Percentiles rank a stretch among this genome's conserved stretches.
These are phyloP conservation scores for Pascua guehoae DNA, from an alignment of 1,284 basidiomycete genomes.

Conservation along the genomic window DNA sequence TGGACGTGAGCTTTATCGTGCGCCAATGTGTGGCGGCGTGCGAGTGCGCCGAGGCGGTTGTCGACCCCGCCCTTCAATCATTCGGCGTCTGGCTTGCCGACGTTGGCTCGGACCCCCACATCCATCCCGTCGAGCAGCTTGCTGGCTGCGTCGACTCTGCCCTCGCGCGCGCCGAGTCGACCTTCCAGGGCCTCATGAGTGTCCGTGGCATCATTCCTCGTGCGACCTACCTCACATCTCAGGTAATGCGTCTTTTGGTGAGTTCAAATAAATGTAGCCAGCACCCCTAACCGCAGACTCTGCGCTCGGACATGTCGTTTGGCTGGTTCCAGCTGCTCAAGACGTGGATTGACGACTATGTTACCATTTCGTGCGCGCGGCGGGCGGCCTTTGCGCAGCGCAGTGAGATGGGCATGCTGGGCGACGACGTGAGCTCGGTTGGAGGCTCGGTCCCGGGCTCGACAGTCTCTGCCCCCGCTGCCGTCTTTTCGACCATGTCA, in stretches of 20 bases:
- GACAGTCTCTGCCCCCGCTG: not conserved
- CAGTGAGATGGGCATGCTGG: not conserved
- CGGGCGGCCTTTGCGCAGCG: conserved; percentile 24
- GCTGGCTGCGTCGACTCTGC: conserved; percentile 13
- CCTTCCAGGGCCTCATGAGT: not conserved
- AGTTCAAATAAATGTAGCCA: conserved; percentile 2
- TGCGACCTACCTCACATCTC: conserved; percentile 36
- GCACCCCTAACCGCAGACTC: conserved; percentile 21
- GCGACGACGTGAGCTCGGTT: not conserved
- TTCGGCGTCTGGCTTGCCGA: conserved; percentile 33
- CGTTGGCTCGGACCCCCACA: conserved; percentile 7
- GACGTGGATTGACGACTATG: conserved; percentile 44
- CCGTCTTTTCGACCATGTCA: not conserved
- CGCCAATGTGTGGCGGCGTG: conserved; percentile 34
- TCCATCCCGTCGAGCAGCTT: conserved; percentile 13
- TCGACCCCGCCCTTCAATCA: conserved; percentile 22
- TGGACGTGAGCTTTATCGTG: conserved; percentile 27
- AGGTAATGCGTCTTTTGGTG: conserved; percentile 37
- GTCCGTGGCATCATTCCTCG: conserved; percentile 20
- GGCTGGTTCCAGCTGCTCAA: conserved; percentile 45
- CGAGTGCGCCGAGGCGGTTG: conserved; percentile 21
- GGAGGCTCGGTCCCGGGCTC: not conserved
- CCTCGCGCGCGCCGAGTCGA: conserved; percentile 5
- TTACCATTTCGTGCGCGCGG: conserved; percentile 31
- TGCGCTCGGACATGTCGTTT: conserved; percentile 36